Conservation (phyloP, 1,284 basidiomycete genomes). For the Phaffia rhodozyma region DNA sequence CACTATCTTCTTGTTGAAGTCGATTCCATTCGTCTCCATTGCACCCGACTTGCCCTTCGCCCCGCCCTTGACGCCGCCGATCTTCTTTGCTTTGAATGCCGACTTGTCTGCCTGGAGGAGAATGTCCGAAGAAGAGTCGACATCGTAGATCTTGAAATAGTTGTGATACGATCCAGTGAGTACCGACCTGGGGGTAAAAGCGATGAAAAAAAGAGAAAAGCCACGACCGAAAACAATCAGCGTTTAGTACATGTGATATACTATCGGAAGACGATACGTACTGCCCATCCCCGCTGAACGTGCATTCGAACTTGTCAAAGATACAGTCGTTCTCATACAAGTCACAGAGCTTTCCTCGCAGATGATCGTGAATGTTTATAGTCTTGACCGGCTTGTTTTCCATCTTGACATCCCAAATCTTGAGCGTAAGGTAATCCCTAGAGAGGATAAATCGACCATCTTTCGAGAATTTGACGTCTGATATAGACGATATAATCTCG, state of each 20-base stretch:
- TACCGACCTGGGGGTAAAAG: conserved; percentile 52
- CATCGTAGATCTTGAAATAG: conserved; percentile 99
- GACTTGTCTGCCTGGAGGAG: conserved; percentile 98
- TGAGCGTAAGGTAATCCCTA: conserved; percentile 91
- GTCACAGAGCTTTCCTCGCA: conserved; percentile 94
- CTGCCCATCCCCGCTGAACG: conserved; percentile 91
- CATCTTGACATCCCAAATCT: conserved; percentile 99
- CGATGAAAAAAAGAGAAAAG: conserved; percentile 3
- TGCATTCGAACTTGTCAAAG: conserved; percentile 99
- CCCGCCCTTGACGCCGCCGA: conserved; percentile 47
- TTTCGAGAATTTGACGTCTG: conserved; percentile 97
- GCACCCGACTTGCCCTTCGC: conserved; percentile 60
- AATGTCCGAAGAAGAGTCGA: conserved; percentile 76
- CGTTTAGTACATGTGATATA: conserved; percentile 16
- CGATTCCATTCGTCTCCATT: conserved; percentile 79
- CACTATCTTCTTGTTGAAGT: conserved; percentile 98
- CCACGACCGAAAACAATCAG: background rate
- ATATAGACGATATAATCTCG: conserved; percentile 99
- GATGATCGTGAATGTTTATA: conserved; percentile 96
- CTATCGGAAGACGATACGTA: conserved; percentile 40
- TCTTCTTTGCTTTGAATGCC: conserved; percentile 99
- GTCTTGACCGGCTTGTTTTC: conserved; percentile 93
- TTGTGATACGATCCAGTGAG: conserved; percentile 98
- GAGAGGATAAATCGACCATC: conserved; percentile 96
- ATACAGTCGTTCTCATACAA: conserved; percentile 99